phyloP scores from a whole-genome alignment of 768 basidiomycete genomes.

The Neoboletus subvelutipes region DNA sequence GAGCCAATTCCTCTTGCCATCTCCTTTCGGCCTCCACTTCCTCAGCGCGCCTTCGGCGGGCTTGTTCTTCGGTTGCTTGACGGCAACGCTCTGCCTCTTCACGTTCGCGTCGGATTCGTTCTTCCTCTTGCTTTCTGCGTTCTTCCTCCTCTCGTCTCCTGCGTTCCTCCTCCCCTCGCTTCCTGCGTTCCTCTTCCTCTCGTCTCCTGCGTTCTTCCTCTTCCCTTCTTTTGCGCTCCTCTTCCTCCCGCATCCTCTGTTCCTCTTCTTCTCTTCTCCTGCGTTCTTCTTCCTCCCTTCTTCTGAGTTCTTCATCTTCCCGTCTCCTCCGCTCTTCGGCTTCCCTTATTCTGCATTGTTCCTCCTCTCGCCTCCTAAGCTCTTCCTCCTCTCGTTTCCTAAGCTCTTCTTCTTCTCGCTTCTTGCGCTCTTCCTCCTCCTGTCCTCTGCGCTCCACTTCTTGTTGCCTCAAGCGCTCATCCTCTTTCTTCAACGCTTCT shows the following conservation, averaged over 20 bases:
- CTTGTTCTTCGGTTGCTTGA: slow-evolving; percentile 49
- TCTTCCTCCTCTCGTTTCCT: slow-evolving; percentile 34
- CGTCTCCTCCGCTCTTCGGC: slow-evolving; percentile 22
- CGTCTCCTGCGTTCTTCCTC: slow-evolving; percentile 11
- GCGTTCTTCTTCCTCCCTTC: slow-evolving; percentile 36
- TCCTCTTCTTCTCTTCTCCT: slow-evolving; percentile 26
- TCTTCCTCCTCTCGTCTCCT: slow-evolving; percentile 23
- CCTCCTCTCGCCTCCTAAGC: slow-evolving; percentile 21
- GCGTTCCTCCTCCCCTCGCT: slow-evolving; percentile 13
- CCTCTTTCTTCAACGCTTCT: background rate
- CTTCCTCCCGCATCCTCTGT: background rate
- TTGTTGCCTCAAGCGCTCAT: slow-evolving; percentile 29
- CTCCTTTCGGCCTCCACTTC: slow-evolving; percentile 50
- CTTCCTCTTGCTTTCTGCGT: slow-evolving; percentile 42
- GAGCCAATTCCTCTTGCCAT: slow-evolving; percentile 36
- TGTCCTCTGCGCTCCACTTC: slow-evolving; percentile 24
- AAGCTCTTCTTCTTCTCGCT: background rate
- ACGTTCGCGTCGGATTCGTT: slow-evolving; percentile 40
- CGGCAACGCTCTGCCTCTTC: slow-evolving; percentile 46
- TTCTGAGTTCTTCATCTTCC: slow-evolving; percentile 31
- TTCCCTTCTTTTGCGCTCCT: slow-evolving; percentile 28
- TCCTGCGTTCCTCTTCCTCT: slow-evolving; percentile 23
- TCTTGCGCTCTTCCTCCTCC: slow-evolving; percentile 12
- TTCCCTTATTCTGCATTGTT: slow-evolving; percentile 45
- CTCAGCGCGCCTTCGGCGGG: slow-evolving; percentile 42